Conservation (phyloP, 768 basidiomycete species). For the Hortiboletus campestris region DNA sequence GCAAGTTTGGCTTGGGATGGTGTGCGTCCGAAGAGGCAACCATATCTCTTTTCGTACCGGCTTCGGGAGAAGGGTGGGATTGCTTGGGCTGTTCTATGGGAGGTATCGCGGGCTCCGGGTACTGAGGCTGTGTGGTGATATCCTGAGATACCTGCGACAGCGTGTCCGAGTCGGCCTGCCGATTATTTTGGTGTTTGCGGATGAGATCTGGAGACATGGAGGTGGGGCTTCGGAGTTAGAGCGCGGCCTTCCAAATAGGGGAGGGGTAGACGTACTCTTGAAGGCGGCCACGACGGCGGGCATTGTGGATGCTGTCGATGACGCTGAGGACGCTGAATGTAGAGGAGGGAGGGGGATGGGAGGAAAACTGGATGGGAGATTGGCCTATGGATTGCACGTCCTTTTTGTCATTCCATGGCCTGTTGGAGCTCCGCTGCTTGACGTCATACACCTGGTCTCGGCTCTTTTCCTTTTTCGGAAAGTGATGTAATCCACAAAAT, state of each 20-base stretch:
- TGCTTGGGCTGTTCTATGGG: slow-evolving; percentile 36
- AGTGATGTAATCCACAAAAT: not conserved
- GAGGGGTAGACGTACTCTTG: slow-evolving; percentile 59
- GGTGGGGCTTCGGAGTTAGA: slow-evolving; percentile 23
- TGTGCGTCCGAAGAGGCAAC: slow-evolving; percentile 75
- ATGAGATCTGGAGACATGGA: slow-evolving; percentile 59
- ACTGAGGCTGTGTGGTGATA: slow-evolving; percentile 35
- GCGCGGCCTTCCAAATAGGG: slow-evolving; percentile 5
- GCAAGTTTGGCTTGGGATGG: slow-evolving; percentile 73
- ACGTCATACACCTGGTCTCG: slow-evolving; percentile 27
- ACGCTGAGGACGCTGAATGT: not conserved
- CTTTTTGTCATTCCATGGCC: slow-evolving; percentile 32
- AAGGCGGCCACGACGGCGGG: slow-evolving; percentile 81
- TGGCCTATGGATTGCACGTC: slow-evolving; percentile 16
- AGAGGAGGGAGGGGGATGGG: not conserved
- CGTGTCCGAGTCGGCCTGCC: slow-evolving; percentile 36
- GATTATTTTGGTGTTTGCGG: slow-evolving; percentile 68
- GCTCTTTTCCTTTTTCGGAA: slow-evolving; percentile 10
- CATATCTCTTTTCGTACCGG: slow-evolving; percentile 10
- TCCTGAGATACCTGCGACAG: slow-evolving; percentile 21
- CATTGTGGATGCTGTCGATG: slow-evolving; percentile 39
- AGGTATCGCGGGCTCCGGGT: slow-evolving; percentile 37
- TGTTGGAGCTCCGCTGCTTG: slow-evolving; percentile 35
- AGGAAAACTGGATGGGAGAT: slow-evolving; percentile 2
- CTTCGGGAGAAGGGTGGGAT: slow-evolving; percentile 22